Base-by-base conservation (phyloP, 805 yeast genomes). In the Nakazawaea holstii region DNA sequence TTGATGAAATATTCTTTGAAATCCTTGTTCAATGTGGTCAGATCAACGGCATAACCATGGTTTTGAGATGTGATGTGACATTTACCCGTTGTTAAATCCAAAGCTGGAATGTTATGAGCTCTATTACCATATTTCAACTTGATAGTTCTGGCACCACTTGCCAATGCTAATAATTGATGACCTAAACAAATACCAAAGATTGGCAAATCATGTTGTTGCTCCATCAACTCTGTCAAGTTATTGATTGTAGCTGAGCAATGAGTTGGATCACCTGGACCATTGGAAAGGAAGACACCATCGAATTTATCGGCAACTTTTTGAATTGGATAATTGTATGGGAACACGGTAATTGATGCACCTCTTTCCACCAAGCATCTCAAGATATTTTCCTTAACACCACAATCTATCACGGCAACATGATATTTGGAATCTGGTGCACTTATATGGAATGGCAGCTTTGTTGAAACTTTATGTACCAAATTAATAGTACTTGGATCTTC, bases 11-110 rank as follows among this genome's bases (percentile, higher is more conserved):
- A 92, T 58, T 91, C 92, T 71, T 82, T 79, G 79, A 86, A 92
- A 47, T 84, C 88, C 10, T 75, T 59, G 48, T 84, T 82, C 58
- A 94, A 75, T 30, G 97, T 85, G 24, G 67, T 56, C 13, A 83
- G 84, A 62, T 91, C 97, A 41, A 95, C 98, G 8, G 98, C 99
- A 63, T 89, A 94, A 53, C 99, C 99, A 65, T 95, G 99, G 71
- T 94, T 94, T 74, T 94, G 99, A 27, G 98, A 92, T 10, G 99
- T 94, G 66, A 94, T 95, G 68, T 94, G 96, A 67, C 98, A 92
- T 64, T 86, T 84, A 49, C 98, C 97, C 30, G 95, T 86, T 46
- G 82, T 73, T 58, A 91, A 67, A 65, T 92, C 96, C 64, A 91
- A 77, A 11, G 96, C 95, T 49, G 99, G 99, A 54, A 95, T 95